A percentile compares a stretch with the other conserved stretches of the same genome.
phyloP scores from a whole-genome alignment of 208 protist species.

The Sergeia podlipaevii region DNA sequence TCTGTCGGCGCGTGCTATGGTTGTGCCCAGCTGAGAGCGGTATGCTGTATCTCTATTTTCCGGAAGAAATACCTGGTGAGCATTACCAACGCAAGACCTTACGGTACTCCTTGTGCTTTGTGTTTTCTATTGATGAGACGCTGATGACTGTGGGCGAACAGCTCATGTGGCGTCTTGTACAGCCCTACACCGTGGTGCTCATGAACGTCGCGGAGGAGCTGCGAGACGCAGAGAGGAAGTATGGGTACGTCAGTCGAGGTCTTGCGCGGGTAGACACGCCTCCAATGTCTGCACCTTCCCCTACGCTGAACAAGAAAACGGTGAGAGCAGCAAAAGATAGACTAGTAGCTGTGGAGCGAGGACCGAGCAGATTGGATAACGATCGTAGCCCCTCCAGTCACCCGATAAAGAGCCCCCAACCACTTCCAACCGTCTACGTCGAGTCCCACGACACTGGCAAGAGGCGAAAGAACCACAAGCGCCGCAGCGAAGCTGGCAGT shows the following conservation, averaged over 20 bases:
- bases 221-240: conserved; percentile 59
- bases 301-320: too few relatives aligned
- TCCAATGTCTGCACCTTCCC: too few relatives aligned
- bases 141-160: conserved; percentile 46
- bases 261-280: conserved; percentile 19
- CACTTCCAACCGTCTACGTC: too few relatives aligned
- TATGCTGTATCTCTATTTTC: conserved; percentile 74
- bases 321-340: too few relatives aligned
- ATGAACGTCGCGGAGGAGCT: conserved; percentile 75
- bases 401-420: too few relatives aligned
- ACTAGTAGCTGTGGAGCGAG: too few relatives aligned
- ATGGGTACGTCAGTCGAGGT: conserved; percentile 67
- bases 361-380: too few relatives aligned
- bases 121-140: conserved; percentile 48
- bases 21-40: conserved; percentile 64
- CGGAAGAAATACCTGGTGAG: conserved; percentile 75
- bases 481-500: too few relatives aligned
- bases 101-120: conserved; percentile 79
- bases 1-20: conserved; percentile 69
- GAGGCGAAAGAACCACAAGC: too few relatives aligned
- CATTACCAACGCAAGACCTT: conserved; percentile 83
- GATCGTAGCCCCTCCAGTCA: too few relatives aligned
- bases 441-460: too few relatives aligned
- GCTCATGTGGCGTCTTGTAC: conserved; percentile 48
- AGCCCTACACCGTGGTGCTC: conserved; percentile 70